phyloP scores from a whole-genome alignment of 176 grass and related monocot genomes.

The Alopecurus myosuroides region DNA sequence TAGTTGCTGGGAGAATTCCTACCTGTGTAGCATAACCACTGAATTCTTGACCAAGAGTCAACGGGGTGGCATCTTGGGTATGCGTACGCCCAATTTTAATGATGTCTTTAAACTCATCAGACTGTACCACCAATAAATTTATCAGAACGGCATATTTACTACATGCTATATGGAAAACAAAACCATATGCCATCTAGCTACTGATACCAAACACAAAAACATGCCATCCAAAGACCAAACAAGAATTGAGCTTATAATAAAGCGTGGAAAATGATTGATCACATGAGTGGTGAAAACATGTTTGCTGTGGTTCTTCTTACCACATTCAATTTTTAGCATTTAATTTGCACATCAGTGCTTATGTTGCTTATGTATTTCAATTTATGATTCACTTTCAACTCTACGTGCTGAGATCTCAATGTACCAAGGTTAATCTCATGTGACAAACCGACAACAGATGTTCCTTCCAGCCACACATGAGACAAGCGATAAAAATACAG shows the following conservation, averaged over 20 bases:
- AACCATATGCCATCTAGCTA: background rate
- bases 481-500: too few relatives aligned
- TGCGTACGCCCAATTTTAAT: conserved; percentile 95
- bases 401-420: background rate
- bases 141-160: background rate
- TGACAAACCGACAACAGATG: background rate
- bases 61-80: conserved; percentile 97
- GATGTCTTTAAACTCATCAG: conserved; percentile 91
- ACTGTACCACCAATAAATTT: conserved; percentile 40
- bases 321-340: background rate
- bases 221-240: conserved; percentile 1
- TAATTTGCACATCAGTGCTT: background rate
- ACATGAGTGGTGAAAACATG: background rate
- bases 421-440: conserved; percentile 1
- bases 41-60: conserved; percentile 98
- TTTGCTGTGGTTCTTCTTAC: background rate
- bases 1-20: conserved; percentile 22
- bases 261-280: background rate
- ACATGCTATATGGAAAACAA: background rate
- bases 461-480: background rate
- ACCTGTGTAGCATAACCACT: conserved; percentile 95
- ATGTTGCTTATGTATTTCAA: background rate
- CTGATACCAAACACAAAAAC: background rate
- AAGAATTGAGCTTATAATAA: background rate
- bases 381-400: background rate